A percentile compares a stretch with the other conserved stretches of the same genome.
These are phyloP conservation scores for Beauveria sp. DNA, from an alignment of 2,329 filamentous ascomycete genomes.

Conservation along the genomic window DNA sequence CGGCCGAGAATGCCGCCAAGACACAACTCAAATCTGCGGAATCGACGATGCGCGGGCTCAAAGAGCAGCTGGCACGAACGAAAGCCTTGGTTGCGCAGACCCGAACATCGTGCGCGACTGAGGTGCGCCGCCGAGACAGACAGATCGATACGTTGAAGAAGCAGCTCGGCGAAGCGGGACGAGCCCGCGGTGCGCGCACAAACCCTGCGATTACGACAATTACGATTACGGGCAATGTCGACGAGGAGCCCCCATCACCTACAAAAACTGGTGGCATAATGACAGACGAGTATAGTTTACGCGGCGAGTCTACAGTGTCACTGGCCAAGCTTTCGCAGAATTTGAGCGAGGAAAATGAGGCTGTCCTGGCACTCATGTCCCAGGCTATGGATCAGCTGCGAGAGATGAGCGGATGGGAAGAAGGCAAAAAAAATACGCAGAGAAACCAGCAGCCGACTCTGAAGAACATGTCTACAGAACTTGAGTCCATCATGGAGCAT, in stretches of 20 bases:
- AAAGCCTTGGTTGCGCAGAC: constrained; percentile 77
- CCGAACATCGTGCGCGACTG: constrained; percentile 78
- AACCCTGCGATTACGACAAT: constrained; percentile 50
- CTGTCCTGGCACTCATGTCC: constrained; percentile 62
- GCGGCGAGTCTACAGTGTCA: constrained; percentile 85
- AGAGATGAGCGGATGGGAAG: constrained; percentile 54
- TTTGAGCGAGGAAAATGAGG: constrained; percentile 88
- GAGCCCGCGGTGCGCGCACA: constrained; percentile 49
- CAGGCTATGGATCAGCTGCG: constrained; percentile 65
- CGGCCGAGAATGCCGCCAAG: constrained; percentile 63
- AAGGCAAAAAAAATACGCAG: constrained; percentile 27
- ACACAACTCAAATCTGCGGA: constrained; percentile 68
- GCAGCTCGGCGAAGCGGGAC: constrained; percentile 66
- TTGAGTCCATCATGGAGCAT: constrained; percentile 72
- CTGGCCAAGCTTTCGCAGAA: constrained; percentile 75
- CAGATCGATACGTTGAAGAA: constrained; percentile 85
- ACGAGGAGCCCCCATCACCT: constrained; percentile 33
- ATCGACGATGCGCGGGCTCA: constrained; percentile 63
- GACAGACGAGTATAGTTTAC: constrained; percentile 57
- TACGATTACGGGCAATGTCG: constrained; percentile 46
- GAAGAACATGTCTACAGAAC: constrained; percentile 64
- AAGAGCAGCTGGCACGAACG: constrained; percentile 74
- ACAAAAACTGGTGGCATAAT: constrained; percentile 17
- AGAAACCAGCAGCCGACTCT: constrained; percentile 32
- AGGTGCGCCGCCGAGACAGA: constrained; percentile 81